Evolutionary conservation across 129 eudicot species (phyloP), one percentile per base, ranked within the genome.

Genomic region (Chrysanthemum lavandulifolium): DNA sequence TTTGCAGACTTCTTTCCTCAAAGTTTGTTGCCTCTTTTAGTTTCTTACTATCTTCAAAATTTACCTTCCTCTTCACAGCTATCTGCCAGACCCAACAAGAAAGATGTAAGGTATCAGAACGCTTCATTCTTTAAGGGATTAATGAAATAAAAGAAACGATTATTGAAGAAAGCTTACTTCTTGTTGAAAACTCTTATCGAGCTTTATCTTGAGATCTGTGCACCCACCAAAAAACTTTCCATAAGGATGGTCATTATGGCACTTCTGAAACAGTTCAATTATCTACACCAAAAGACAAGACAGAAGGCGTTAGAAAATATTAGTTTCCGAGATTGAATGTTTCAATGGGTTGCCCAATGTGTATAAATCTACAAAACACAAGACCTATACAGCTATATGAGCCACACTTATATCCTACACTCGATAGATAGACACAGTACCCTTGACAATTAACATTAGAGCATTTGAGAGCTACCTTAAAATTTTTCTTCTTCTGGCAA

Each of bases 31-130:
- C 67, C 90, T 83, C 95, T 82, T 85, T 89, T 47, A 89, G 63
- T 69, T 89, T 92, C 77, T 92, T 92, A 73, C 98, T 92, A 84
- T 89, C 84, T 80, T 92, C 96, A 82, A 89, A 92, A 82, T 92
- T 92, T 27, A 86, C 91, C 84, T 89, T 92, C 79, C 98, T 79
- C 81, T 92, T 92, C 61, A 87, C 67, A 13, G 94, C 91, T 92
- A 89, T 92, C 96, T 89, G 86, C 61, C 63, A 53, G 1, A 13
- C 7, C 5, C 23, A 67, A 19, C 14, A 36, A 56, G 12, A 53
- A 69, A 77, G 27, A 45, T 8, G 23, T 4, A 43, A 65, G 1
- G 53, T 15, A 68, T 31, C 45, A 73, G 51, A 48, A 61, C 11
- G 4, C 1, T 9, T 4, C 25, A n/a, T 51, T 40, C 69, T 36